Percentiles rank a stretch among this genome's conserved stretches.
phyloP scores from a whole-genome alignment of 2,329 filamentous ascomycete species.

The Trichoderma polysporum region DNA sequence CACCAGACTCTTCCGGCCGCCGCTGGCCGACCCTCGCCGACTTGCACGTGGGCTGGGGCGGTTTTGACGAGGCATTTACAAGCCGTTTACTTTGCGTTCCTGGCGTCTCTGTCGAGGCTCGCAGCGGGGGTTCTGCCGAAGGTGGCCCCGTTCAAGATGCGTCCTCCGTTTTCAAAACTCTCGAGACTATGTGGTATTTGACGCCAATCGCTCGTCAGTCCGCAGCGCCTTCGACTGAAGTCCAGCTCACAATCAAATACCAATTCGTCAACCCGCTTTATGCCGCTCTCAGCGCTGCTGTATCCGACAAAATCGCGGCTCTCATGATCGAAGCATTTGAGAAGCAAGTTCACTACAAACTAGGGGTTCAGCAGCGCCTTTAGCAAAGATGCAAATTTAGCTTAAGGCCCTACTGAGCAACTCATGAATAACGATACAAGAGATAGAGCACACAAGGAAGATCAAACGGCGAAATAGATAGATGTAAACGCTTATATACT shows the following conservation, averaged over 20 bases:
- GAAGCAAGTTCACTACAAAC: slow-evolving; percentile 62
- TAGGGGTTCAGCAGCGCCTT: slow-evolving; percentile 23
- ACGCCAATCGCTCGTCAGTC: slow-evolving; percentile 39
- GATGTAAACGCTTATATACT: not conserved
- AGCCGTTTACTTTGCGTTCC: slow-evolving; percentile 77
- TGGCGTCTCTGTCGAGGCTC: slow-evolving; percentile 70
- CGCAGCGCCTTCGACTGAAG: slow-evolving; percentile 56
- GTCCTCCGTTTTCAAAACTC: slow-evolving; percentile 61
- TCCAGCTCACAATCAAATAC: slow-evolving; percentile 75
- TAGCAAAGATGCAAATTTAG: not conserved
- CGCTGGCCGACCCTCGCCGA: slow-evolving; percentile 72
- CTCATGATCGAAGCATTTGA: slow-evolving; percentile 96
- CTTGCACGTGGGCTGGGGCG: slow-evolving; percentile 81
- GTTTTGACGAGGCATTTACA: slow-evolving; percentile 79
- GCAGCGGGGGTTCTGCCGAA: slow-evolving; percentile 58
- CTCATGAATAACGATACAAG: slow-evolving; percentile 3
- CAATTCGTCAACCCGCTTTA: slow-evolving; percentile 89
- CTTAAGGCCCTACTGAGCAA: not conserved
- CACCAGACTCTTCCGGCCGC: slow-evolving; percentile 48
- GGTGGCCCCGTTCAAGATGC: slow-evolving; percentile 43
- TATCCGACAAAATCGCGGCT: slow-evolving; percentile 79
- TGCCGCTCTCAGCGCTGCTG: slow-evolving; percentile 73
- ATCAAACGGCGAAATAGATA: not conserved
- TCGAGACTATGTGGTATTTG: slow-evolving; percentile 70
- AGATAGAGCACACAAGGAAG: not conserved